phyloP scores from a whole-genome alignment of 768 basidiomycete genomes.

The Inosperma sp. region DNA sequence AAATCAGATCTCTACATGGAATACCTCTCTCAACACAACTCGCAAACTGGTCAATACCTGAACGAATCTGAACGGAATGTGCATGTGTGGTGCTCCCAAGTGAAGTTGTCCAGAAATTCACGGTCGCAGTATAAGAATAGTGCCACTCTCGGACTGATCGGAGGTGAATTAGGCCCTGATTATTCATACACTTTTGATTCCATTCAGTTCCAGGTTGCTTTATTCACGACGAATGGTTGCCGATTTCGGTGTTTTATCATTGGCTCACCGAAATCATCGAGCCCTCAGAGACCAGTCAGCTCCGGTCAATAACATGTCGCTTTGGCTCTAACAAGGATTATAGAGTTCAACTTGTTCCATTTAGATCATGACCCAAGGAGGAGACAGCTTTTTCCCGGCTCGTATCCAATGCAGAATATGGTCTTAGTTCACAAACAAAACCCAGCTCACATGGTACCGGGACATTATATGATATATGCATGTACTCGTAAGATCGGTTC shows the following conservation, averaged over 20 bases:
- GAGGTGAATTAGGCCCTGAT: neutral
- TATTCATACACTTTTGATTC: neutral
- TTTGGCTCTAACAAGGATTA: neutral
- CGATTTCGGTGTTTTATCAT: neutral
- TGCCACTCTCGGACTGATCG: neutral
- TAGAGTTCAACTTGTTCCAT: neutral
- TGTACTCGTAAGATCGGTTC: neutral
- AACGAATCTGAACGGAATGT: slow-evolving; percentile 2
- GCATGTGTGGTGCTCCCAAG: neutral
- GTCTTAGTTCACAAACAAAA: too few species aligned
- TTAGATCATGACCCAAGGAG: neutral
- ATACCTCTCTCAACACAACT: neutral
- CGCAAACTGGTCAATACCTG: neutral
- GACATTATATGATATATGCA: neutral
- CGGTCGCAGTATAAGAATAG: neutral
- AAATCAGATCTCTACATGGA: too few species aligned
- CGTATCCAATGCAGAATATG: neutral
- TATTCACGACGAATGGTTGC: neutral
- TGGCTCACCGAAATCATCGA: neutral
- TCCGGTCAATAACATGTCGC: neutral
- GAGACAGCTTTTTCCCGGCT: neutral
- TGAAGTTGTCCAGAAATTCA: neutral
- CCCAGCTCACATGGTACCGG: neutral
- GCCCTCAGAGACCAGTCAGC: neutral
- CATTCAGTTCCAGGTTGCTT: slow-evolving; percentile 1